These are phyloP conservation scores for Neonectria sp. DNA, from an alignment of 2,329 filamentous ascomycete genomes.

Conservation along the genomic window DNA sequence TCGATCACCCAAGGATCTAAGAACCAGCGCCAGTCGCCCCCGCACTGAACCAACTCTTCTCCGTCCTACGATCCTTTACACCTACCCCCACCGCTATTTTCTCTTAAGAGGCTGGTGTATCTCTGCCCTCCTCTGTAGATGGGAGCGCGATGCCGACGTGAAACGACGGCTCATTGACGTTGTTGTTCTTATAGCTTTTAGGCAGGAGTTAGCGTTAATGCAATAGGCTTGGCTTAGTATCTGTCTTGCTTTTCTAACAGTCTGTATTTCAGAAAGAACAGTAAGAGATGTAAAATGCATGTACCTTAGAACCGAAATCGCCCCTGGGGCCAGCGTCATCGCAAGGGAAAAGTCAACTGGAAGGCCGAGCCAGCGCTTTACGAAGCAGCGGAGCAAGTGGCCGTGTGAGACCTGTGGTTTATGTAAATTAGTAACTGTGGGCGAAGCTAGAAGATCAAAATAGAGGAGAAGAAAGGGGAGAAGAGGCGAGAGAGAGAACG, in stretches of 20 bases:
- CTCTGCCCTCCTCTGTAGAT: background rate
- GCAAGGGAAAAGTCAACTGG: conserved; percentile 56
- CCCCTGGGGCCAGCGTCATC: conserved; percentile 62
- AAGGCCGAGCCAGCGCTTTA: conserved; percentile 62
- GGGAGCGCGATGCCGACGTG: conserved; percentile 58
- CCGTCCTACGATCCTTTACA: no score
- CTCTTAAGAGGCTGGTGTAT: background rate
- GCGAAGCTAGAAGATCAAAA: background rate
- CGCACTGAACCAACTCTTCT: no score
- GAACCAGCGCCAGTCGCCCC: no score
- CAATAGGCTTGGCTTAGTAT: background rate
- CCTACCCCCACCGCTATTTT: no score
- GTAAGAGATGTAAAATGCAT: background rate
- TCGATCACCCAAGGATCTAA: no score
- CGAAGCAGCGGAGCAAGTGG: conserved; percentile 61
- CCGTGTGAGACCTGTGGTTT: conserved; percentile 56
- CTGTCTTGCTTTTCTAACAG: background rate
- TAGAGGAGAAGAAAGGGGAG: background rate
- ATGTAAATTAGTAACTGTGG: background rate
- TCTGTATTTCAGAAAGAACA: background rate
- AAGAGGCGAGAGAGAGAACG: conserved; percentile 1
- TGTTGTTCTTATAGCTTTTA: conserved; percentile 55
- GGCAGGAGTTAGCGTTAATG: background rate
- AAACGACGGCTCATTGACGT: conserved; percentile 56
- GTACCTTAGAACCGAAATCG: conserved; percentile 54